Base-by-base conservation (phyloP, 768 basidiomycete genomes). In the Neoboletus subvelutipes region DNA sequence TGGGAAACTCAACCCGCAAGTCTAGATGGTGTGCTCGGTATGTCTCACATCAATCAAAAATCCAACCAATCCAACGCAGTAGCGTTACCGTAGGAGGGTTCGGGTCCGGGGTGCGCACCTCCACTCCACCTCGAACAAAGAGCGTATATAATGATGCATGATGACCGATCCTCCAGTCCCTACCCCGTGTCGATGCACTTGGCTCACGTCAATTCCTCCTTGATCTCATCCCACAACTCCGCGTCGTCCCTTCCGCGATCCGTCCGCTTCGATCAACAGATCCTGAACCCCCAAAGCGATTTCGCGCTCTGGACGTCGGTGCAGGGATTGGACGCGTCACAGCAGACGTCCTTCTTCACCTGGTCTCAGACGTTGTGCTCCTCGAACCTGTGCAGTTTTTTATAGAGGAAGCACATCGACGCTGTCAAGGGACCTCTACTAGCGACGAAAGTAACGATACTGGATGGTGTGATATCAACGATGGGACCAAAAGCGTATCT, bases 311-410 rank as follows among this genome's bases (percentile, higher is more conserved):
- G 22, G 96, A 99, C 66, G 92, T 94, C 56, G 96, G 90, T 17
- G 94, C 94, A 7, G 96, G 96, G 12, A 87, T 99, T 47, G 96
- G 96, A 12, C 86, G 96, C 51, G 94, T 97, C 28, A 96, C 94
- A 0, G 78, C 84, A 3, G 85, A 90, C 62, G 92, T 94, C 13
- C 84, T 99, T 34, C 82, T 98, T n/a, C 89, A 88, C 64, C 86
- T 98, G 52, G 82, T 94, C 59, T 81, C 86, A 24, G 88, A 93
- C 62, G 92, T 98, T 47, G 86, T 94, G 43, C 83, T 96, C 53
- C 80, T 96, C 55, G 96, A 98, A 71, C 97, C 96, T 5, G 92
- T 94, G 2, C 80, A 79, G 15, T 67, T 81, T 31, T 94, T 98
- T 70, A 80, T 96, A 29, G 76, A 80, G 39, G 84, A 90, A 62